Conservation (phyloP, 2,329 filamentous ascomycete genomes). For the Lanzia echinophila region DNA sequence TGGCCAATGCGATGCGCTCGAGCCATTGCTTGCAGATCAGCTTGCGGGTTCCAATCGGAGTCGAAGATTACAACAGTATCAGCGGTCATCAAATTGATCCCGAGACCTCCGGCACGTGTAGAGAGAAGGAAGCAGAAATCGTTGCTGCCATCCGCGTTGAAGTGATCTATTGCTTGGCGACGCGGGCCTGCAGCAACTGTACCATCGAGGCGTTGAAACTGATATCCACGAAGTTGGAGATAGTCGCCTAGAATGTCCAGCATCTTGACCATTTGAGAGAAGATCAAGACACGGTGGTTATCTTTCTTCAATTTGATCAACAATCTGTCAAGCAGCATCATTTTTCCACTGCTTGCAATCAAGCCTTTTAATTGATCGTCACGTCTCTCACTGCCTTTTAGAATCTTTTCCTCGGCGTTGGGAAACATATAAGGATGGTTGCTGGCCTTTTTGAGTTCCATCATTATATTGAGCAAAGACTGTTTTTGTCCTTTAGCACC, state of each 20-base stretch:
- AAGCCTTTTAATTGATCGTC: slow-evolving; percentile 89
- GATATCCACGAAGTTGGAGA: slow-evolving; percentile 83
- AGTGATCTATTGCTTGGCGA: slow-evolving; percentile 94
- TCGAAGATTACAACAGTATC: slow-evolving; percentile 98
- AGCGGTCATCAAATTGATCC: slow-evolving; percentile 97
- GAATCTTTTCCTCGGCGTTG: slow-evolving; percentile 82
- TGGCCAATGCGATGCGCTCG: slow-evolving; percentile 96
- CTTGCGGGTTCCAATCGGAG: slow-evolving; percentile 98
- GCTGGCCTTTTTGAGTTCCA: slow-evolving; percentile 98
- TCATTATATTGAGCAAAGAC: slow-evolving; percentile 95
- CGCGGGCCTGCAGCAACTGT: slow-evolving; percentile 85
- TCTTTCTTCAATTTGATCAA: slow-evolving; percentile 89
- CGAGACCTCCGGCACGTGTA: slow-evolving; percentile 91
- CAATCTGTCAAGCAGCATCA: slow-evolving; percentile 98
- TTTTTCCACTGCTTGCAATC: slow-evolving; percentile 96
- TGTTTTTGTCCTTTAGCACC: slow-evolving; percentile 88
- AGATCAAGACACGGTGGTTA: slow-evolving; percentile 91
- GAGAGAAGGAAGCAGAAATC: slow-evolving; percentile 97
- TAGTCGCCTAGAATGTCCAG: slow-evolving; percentile 94
- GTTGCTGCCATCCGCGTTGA: slow-evolving; percentile 91
- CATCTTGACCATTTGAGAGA: slow-evolving; percentile 99
- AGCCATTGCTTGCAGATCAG: slow-evolving; percentile 96
- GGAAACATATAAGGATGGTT: slow-evolving; percentile 99
- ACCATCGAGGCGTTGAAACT: slow-evolving; percentile 90
- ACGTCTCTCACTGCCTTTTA: slow-evolving; percentile 71